These are phyloP conservation scores for Paecilomyces sp. DNA, from an alignment of 2,329 filamentous ascomycete genomes.

Conservation along the genomic window DNA sequence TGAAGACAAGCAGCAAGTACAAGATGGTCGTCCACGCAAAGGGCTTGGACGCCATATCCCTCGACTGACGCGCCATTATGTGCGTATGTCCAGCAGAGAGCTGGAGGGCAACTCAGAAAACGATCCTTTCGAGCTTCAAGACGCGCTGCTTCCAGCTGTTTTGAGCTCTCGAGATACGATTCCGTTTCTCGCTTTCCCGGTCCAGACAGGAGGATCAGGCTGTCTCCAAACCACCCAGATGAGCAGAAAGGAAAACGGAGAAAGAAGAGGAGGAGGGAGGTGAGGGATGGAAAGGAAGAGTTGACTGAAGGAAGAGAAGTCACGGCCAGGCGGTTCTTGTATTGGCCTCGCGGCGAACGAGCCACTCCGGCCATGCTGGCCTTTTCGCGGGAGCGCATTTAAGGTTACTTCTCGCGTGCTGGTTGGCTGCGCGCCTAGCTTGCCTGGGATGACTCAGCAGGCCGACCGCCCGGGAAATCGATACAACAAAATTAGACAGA, in stretches of 20 bases:
- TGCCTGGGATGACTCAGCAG: conserved; percentile 20
- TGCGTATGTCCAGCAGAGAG: conserved; percentile 8
- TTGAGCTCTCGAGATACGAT: neutral
- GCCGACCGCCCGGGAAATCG: conserved; percentile 14
- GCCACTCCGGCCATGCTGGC: conserved; percentile 36
- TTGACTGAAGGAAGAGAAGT: conserved; percentile 10
- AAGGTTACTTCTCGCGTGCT: conserved; percentile 30
- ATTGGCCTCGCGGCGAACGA: conserved; percentile 21
- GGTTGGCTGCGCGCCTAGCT: conserved; percentile 23
- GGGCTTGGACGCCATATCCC: conserved; percentile 59
- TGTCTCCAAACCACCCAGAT: neutral
- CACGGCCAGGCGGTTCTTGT: conserved; percentile 20
- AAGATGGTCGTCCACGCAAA: conserved; percentile 82
- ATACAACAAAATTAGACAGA: neutral
- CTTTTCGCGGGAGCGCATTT: conserved; percentile 29
- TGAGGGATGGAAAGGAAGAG: conserved; percentile 13
- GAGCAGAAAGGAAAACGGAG: conserved; percentile 6
- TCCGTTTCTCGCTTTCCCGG: neutral
- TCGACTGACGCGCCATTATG: conserved; percentile 54
- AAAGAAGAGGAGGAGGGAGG: conserved; percentile 11
- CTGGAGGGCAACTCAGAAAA: conserved; percentile 3
- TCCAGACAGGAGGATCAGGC: conserved; percentile 3
- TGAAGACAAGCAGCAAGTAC: conserved; percentile 85
- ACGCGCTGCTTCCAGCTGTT: neutral
- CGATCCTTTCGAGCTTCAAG: neutral